These are phyloP conservation scores for Phellinidium pouzarii DNA, from an alignment of 1,284 basidiomycete species.

Conservation along the genomic window DNA sequence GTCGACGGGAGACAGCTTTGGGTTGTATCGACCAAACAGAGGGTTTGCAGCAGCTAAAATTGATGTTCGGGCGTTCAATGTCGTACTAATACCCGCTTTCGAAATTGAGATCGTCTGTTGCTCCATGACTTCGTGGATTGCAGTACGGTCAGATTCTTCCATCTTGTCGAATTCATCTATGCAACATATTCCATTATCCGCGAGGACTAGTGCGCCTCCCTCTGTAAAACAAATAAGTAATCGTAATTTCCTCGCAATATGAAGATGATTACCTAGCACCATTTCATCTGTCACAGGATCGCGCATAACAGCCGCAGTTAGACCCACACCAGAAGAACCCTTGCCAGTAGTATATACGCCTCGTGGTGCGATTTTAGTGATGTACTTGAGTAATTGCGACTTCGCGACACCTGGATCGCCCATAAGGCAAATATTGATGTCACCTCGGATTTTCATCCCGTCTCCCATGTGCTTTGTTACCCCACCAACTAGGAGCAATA, in stretches of 20 bases:
- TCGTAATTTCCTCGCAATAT: slow-evolving; percentile 11
- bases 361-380: slow-evolving; percentile 95
- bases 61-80: slow-evolving; percentile 96
- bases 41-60: slow-evolving; percentile 98
- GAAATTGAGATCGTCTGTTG: slow-evolving; percentile 99
- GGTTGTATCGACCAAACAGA: slow-evolving; percentile 96
- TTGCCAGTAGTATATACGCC: slow-evolving; percentile 98
- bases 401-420: slow-evolving; percentile 99
- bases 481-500: slow-evolving; percentile 91
- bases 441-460: slow-evolving; percentile 98
- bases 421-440: slow-evolving; percentile 98
- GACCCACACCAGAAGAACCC: slow-evolving; percentile 95
- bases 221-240: slow-evolving; percentile 45
- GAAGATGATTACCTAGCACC: slow-evolving; percentile 68
- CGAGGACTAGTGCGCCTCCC: slow-evolving; percentile 96
- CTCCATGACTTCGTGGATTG: slow-evolving; percentile 99
- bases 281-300: slow-evolving; percentile 99
- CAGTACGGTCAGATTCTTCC: slow-evolving; percentile 96
- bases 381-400: slow-evolving; percentile 96
- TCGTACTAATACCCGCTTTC: slow-evolving; percentile 98
- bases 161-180: slow-evolving; percentile 99
- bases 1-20: slow-evolving; percentile 94
- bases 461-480: slow-evolving; percentile 93
- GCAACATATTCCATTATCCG: slow-evolving; percentile 99
- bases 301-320: slow-evolving; percentile 98